Conservation (phyloP, 2,329 filamentous ascomycete genomes). For the Sporothrix luriei region DNA sequence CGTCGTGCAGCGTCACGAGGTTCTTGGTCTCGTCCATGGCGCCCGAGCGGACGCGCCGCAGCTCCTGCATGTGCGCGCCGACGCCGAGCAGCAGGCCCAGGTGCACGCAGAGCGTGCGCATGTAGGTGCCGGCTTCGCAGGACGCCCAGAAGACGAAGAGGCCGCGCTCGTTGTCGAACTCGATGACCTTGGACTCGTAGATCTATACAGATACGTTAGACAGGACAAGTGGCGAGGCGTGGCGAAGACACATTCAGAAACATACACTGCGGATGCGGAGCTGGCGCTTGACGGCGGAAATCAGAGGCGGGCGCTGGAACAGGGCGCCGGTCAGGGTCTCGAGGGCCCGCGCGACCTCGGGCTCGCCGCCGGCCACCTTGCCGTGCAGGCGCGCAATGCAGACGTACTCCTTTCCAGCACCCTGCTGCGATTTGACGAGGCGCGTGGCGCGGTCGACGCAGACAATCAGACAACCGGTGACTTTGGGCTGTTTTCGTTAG, state of each 20-base stretch:
- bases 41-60: slow-evolving; percentile 88
- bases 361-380: slow-evolving; percentile 89
- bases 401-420: slow-evolving; percentile 98
- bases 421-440: slow-evolving; percentile 97
- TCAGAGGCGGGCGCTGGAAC: slow-evolving; percentile 95
- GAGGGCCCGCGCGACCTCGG: slow-evolving; percentile 88
- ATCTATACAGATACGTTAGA: slow-evolving; percentile 51
- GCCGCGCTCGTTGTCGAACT: slow-evolving; percentile 98
- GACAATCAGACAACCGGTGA: slow-evolving; percentile 59
- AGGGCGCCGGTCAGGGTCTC: slow-evolving; percentile 96
- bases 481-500: slow-evolving; percentile 64
- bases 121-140: slow-evolving; percentile 98
- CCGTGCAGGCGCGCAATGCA: slow-evolving; percentile 94
- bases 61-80: slow-evolving; percentile 91
- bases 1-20: slow-evolving; percentile 91
- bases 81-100: slow-evolving; percentile 59
- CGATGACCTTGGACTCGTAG: slow-evolving; percentile 92
- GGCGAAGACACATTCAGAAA: neutral
- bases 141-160: slow-evolving; percentile 99
- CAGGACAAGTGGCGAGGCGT: neutral
- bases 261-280: slow-evolving; percentile 82
- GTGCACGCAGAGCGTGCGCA: slow-evolving; percentile 96
- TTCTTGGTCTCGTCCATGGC: slow-evolving; percentile 90
- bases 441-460: slow-evolving; percentile 91
- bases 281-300: slow-evolving; percentile 98